These are phyloP conservation scores for Violaceomyces palustris DNA, from an alignment of 1,284 basidiomycete species.

Conservation along the genomic window DNA sequence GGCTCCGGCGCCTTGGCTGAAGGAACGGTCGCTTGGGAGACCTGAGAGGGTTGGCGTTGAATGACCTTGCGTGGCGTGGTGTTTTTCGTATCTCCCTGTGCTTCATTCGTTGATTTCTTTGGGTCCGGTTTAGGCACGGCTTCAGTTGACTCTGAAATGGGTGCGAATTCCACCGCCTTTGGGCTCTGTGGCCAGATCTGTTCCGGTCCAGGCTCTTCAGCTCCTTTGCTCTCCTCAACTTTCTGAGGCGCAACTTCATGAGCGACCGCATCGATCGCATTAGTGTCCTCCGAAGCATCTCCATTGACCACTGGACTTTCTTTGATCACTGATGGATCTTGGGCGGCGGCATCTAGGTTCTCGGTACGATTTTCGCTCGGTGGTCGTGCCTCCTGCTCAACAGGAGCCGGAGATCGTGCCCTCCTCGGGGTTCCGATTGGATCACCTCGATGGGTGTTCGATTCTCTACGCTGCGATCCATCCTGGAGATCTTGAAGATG, in stretches of 20 bases:
- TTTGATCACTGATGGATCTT: constrained; percentile 6
- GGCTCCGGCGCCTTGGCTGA: too few relatives aligned
- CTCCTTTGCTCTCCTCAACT: not conserved
- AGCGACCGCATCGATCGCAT: constrained; percentile 8
- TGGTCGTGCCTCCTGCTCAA: too few relatives aligned
- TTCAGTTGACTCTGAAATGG: constrained; percentile 2
- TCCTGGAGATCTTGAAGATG: constrained; percentile 20
- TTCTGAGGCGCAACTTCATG: not conserved
- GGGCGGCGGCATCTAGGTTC: too few relatives aligned
- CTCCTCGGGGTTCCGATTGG: constrained; percentile 32
- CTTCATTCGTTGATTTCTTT: too few relatives aligned
- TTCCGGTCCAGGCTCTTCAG: constrained; percentile 28
- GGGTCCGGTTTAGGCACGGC: not conserved
- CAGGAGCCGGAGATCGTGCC: constrained; percentile 21
- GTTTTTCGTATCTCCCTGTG: too few relatives aligned
- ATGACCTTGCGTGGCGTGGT: too few relatives aligned
- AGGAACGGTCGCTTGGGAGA: too few relatives aligned
- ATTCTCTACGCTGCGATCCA: constrained; percentile 12
- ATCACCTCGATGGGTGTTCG: constrained; percentile 11
- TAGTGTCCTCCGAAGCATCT: too few relatives aligned
- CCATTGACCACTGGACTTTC: too few relatives aligned
- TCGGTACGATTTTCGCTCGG: too few relatives aligned
- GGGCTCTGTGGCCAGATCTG: constrained; percentile 44
- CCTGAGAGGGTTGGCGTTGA: too few relatives aligned
- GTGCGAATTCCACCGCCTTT: constrained; percentile 42